Percentiles rank a stretch among this genome's conserved stretches.
Evolutionary conservation across 1,284 basidiomycete species (phyloP).

Genomic region (Phellopilus nigrolimitatus): DNA sequence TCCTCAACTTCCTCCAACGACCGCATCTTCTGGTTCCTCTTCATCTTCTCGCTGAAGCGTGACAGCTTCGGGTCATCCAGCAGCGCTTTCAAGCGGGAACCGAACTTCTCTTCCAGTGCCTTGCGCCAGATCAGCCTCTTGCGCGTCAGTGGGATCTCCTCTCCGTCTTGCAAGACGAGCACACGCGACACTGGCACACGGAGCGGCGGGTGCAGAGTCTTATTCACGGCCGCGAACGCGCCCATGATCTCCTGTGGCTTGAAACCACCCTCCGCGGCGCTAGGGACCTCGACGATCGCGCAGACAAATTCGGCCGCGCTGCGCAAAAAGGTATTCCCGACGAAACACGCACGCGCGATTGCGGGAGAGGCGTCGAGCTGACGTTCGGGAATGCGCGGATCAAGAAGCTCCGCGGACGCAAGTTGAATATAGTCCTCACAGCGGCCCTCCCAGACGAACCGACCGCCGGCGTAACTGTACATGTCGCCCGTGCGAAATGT

Average conservation of each 20-base stretch:
- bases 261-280: conserved; percentile 10
- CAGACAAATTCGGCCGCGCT: conserved; percentile 31
- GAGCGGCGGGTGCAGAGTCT: conserved; percentile 31
- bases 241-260: conserved; percentile 25
- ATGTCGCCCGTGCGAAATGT: conserved; percentile 34
- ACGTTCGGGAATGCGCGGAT: conserved; percentile 31
- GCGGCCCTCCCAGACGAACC: conserved; percentile 32
- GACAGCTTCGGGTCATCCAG: conserved; percentile 8
- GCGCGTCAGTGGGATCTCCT: conserved; percentile 30
- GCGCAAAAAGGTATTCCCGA: conserved; percentile 32
- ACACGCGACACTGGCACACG: conserved; percentile 32
- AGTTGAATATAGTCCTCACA: conserved; percentile 35
- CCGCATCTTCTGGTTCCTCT: not conserved
- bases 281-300: conserved; percentile 29
- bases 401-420: conserved; percentile 31
- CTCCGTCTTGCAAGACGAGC: conserved; percentile 26
- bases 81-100: conserved; percentile 3
- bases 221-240: conserved; percentile 29
- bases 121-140: conserved; percentile 34
- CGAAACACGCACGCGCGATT: conserved; percentile 28
- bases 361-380: conserved; percentile 26
- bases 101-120: conserved; percentile 27
- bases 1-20: conserved; percentile 6
- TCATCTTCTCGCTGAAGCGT: conserved; percentile 6
- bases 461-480: conserved; percentile 24